phyloP scores from a whole-genome alignment of 345 rosid species.

The Eucalyptus microcorys region DNA sequence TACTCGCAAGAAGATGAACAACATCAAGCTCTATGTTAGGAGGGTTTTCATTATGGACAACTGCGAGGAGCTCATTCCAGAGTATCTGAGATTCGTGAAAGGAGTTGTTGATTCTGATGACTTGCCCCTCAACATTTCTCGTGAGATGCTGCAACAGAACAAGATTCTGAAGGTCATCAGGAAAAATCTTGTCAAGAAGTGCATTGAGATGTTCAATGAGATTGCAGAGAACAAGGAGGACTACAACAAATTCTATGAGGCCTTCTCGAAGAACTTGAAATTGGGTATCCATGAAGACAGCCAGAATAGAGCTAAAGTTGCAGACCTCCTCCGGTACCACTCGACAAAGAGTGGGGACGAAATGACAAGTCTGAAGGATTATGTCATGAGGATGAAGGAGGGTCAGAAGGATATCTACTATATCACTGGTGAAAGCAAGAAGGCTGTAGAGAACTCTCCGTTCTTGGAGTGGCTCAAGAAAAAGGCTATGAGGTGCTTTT shows the following conservation, averaged over 20 bases:
- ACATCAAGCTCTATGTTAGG: slow-evolving; percentile 36
- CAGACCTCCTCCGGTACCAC: slow-evolving; percentile 27
- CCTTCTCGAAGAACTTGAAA: slow-evolving; percentile 33
- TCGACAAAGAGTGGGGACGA: slow-evolving; percentile 30
- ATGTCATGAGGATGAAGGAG: slow-evolving; percentile 38
- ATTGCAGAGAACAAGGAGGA: slow-evolving; percentile 37
- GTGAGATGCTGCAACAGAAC: slow-evolving; percentile 38
- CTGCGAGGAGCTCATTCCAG: slow-evolving; percentile 38
- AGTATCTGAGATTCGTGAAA: slow-evolving; percentile 27
- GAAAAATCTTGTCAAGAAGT: slow-evolving; percentile 37
- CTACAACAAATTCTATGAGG: slow-evolving; percentile 27
- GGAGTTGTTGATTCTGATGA: slow-evolving; percentile 43
- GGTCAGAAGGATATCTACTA: slow-evolving; percentile 35
- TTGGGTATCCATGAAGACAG: slow-evolving; percentile 37
- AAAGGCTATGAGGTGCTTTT: slow-evolving; percentile 27
- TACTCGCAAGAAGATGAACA: slow-evolving; percentile 31
- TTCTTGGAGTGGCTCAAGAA: slow-evolving; percentile 35
- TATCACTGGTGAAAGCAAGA: slow-evolving; percentile 34
- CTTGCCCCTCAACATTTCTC: slow-evolving; percentile 36
- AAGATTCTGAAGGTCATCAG: slow-evolving; percentile 36
- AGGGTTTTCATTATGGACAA: slow-evolving; percentile 44
- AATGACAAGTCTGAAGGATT: slow-evolving; percentile 29
- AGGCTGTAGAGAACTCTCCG: slow-evolving; percentile 40
- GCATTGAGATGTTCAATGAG: slow-evolving; percentile 41
- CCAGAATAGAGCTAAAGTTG: slow-evolving; percentile 30